These are phyloP conservation scores for Ogataea haglerorum DNA, from an alignment of 805 yeast species.

Conservation along the genomic window DNA sequence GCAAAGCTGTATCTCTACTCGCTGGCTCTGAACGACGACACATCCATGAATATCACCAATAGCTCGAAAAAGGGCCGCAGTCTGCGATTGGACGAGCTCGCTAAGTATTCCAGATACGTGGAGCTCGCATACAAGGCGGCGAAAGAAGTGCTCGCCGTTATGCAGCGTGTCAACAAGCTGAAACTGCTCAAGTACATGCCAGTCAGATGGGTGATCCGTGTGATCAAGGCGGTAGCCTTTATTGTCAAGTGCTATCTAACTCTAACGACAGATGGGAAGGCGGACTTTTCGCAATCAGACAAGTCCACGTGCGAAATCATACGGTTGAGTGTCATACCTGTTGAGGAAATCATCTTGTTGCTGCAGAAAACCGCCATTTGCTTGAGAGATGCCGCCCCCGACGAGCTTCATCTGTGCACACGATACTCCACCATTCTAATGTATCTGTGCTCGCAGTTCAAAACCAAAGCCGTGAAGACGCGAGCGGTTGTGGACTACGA, in stretches of 20 bases:
- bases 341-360: constrained; percentile 64
- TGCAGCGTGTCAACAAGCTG: constrained; percentile 63
- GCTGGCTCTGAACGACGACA: constrained; percentile 60
- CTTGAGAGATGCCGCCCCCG: constrained; percentile 80
- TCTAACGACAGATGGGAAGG: constrained; percentile 36
- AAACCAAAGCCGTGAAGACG: constrained; percentile 33
- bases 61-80: constrained; percentile 28
- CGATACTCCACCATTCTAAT: constrained; percentile 73
- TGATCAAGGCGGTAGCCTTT: constrained; percentile 86
- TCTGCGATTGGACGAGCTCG: constrained; percentile 63
- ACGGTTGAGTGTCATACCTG: constrained; percentile 60
- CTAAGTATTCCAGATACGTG: constrained; percentile 71
- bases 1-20: constrained; percentile 82
- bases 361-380: constrained; percentile 72
- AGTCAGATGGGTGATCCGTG: constrained; percentile 85
- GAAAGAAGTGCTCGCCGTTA: constrained; percentile 67
- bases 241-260: constrained; percentile 81
- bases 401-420: constrained; percentile 79
- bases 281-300: neutral
- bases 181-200: constrained; percentile 75
- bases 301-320: constrained; percentile 31
- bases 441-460: constrained; percentile 75
- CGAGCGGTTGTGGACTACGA: constrained; percentile 28
- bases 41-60: constrained; percentile 33
- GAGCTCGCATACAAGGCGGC: constrained; percentile 83